Evolutionary conservation across 2,329 filamentous ascomycete genomes (phyloP).

Genomic region (Fusarium staphyleae): DNA sequence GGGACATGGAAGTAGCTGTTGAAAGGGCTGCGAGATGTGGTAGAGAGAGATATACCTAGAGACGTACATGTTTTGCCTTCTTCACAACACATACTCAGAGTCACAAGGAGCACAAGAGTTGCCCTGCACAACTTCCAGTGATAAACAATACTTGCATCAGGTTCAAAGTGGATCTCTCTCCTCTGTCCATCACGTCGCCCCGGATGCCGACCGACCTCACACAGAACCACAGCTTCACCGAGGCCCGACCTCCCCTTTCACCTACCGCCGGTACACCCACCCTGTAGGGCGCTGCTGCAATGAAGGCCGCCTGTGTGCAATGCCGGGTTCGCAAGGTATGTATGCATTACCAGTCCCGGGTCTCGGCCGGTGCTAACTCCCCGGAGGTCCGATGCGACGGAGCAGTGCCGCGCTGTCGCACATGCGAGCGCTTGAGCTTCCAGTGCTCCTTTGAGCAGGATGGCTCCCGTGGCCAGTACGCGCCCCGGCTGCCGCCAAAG

Average conservation of each 20-base stretch:
- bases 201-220: background rate
- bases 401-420: constrained; percentile 36
- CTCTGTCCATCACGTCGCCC: background rate
- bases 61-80: background rate
- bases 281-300: constrained; percentile 11
- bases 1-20: background rate
- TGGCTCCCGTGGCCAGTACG: constrained; percentile 32
- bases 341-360: constrained; percentile 11
- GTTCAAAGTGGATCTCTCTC: background rate
- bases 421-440: constrained; percentile 39
- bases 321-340: constrained; percentile 42
- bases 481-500: constrained; percentile 39
- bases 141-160: too few species aligned
- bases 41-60: background rate
- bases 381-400: constrained; percentile 42
- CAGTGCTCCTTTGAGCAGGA: constrained; percentile 42
- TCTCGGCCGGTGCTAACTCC: constrained; percentile 38
- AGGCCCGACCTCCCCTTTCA: background rate
- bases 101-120: too few species aligned
- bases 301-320: constrained; percentile 42
- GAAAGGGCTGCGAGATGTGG: background rate
- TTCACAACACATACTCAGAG: background rate
- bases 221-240: background rate
- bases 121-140: too few species aligned
- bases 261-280: background rate